Percentiles rank a stretch among this genome's conserved stretches.
phyloP scores from a whole-genome alignment of 176 grass and related monocot genomes.

The Cenchrus fungigraminus region DNA sequence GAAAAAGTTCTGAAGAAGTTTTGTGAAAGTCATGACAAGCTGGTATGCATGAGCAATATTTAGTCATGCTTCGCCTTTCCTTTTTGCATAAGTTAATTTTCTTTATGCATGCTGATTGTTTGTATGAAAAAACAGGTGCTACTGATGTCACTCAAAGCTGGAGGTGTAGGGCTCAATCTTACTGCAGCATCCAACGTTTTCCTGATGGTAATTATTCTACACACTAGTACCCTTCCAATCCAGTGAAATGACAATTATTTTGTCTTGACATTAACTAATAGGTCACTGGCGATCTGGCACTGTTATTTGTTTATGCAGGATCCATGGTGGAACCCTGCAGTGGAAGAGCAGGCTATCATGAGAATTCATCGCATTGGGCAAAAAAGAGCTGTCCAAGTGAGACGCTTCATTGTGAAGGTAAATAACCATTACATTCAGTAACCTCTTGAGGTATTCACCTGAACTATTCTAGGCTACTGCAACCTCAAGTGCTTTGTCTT shows the following conservation, averaged over 20 bases:
- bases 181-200: slow-evolving; percentile 95
- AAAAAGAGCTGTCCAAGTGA: slow-evolving; percentile 72
- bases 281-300: background rate
- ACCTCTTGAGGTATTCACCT: background rate
- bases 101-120: slow-evolving; percentile 27
- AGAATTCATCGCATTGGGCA: slow-evolving; percentile 91
- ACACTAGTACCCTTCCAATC: background rate
- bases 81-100: background rate
- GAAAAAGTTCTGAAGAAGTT: slow-evolving; percentile 82
- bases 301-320: slow-evolving; percentile 50
- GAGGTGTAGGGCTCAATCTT: slow-evolving; percentile 87
- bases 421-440: background rate
- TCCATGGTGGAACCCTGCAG: slow-evolving; percentile 99
- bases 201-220: slow-evolving; percentile 60
- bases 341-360: slow-evolving; percentile 98
- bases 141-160: slow-evolving; percentile 83
- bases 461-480: background rate
- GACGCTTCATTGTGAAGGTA: slow-evolving; percentile 93
- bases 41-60: slow-evolving; percentile 46
- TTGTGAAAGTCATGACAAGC: slow-evolving; percentile 64
- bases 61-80: background rate
- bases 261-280: background rate
- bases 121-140: slow-evolving; percentile 65
- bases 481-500: slow-evolving; percentile 1
- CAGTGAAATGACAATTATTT: background rate